Evolutionary conservation across 192 early-diverging fungal species (phyloP), one percentile per base, ranked within the genome.

Genomic region (Rhizoclosmatium sp.): DNA sequence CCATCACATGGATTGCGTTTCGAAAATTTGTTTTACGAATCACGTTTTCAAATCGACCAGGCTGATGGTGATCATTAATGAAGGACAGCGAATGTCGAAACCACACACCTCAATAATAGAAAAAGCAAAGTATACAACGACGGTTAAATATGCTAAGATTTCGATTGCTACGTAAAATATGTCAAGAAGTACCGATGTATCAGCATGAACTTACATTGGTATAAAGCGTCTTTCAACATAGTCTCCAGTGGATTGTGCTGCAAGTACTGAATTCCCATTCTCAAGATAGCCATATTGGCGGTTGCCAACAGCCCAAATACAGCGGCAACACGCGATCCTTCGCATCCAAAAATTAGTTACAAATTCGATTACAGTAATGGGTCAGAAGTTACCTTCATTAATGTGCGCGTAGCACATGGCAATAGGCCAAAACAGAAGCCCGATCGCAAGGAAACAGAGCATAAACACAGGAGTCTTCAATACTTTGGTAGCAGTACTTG

Each of bases 351-450:
- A 31, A 31, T 31, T 31, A 31, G 31, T 31, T 31, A 31, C 31
- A 31, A 31, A 31, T 31, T 31, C 31, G 31, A 31, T 31, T 31
- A 31, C 31, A 31, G 31, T 31, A 31, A 31, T 31, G 31, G 31
- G 31, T 31, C 31, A 31, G 31, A 31, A 31, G 31, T 31, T 31
- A 31, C 31, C 31, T 14, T 74, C 54, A n/a, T 46, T 51, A 7
- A 51, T 21, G 58, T 74, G 71, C 9, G 71, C 71, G 56, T 74
- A 74, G 58, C n/a, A 74, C 12, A 59, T 41, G 41, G 60, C 56
- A 10, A 74, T n/a, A 14, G 71, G 71, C 71, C 71, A 74, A 41
- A 74, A 74, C 21, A 74, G 12, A 12, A 74, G 16, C 19, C 71
- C 71, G 23, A 60, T 47, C 31, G 56, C 9, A 3, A 74, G 12